Evolutionary conservation across 345 rosid genomes (phyloP).

Genomic region (Anacardium occidentale): DNA sequence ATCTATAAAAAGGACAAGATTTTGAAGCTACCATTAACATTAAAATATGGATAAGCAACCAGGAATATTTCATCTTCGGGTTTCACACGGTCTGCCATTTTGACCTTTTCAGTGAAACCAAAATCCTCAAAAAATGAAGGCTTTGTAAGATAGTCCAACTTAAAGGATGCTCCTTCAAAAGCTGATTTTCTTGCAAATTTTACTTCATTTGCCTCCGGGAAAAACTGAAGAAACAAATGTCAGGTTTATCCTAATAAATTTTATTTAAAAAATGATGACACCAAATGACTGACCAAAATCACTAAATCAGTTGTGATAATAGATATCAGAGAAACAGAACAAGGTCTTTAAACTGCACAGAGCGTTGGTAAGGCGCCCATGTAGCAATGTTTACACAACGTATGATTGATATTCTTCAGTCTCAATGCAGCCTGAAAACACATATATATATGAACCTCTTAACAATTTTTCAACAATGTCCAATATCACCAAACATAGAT

Average conservation of each 20-base stretch:
- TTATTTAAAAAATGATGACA: neutral
- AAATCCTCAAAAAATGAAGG: conserved; percentile 89
- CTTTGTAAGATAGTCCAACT: conserved; percentile 84
- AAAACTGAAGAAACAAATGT: conserved; percentile 54
- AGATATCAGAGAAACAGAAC: neutral
- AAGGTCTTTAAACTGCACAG: neutral
- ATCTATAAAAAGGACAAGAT: conserved; percentile 13
- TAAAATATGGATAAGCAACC: conserved; percentile 88
- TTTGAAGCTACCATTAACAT: conserved; percentile 67
- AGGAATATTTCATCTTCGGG: conserved; percentile 74
- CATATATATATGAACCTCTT: neutral
- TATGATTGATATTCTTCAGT: neutral
- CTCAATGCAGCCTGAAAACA: neutral
- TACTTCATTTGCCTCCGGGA: conserved; percentile 92
- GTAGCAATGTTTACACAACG: neutral
- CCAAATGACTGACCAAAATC: neutral
- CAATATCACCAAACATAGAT: no score
- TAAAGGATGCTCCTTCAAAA: conserved; percentile 80
- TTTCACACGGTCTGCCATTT: conserved; percentile 83
- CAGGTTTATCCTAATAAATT: neutral
- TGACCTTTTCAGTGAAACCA: conserved; percentile 74
- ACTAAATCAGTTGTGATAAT: neutral
- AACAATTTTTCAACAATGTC: no score
- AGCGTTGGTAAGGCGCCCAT: neutral
- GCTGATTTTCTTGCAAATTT: conserved; percentile 62